Evolutionary conservation across 306 rosid species (phyloP).

Genomic region (Cucurbita argyrosperma): DNA sequence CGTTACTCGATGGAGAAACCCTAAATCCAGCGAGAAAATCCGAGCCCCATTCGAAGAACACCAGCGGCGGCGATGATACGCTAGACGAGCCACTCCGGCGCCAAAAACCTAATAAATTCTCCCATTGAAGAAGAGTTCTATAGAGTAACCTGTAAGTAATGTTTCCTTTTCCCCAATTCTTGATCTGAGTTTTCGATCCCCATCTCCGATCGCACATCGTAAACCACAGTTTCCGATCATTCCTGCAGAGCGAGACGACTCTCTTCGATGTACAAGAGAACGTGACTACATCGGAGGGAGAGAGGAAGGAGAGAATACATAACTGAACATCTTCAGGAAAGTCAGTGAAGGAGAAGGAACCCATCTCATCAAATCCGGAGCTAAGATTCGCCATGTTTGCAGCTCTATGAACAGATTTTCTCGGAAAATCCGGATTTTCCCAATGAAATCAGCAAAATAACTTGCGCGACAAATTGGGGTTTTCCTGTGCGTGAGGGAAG

Average conservation of each 20-base stretch:
- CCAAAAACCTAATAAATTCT: slow-evolving; percentile 81
- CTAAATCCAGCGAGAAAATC: slow-evolving; percentile 49
- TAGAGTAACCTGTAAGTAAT: slow-evolving; percentile 43
- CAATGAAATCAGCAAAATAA: background rate
- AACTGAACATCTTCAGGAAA: slow-evolving; percentile 83
- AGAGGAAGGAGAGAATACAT: slow-evolving; percentile 70
- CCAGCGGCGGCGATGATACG: slow-evolving; percentile 38
- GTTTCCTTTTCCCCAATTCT: slow-evolving; percentile 45
- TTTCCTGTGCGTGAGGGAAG: background rate
- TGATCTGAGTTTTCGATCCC: slow-evolving; percentile 68
- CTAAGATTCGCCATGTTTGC: slow-evolving; percentile 22
- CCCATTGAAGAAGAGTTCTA: slow-evolving; percentile 51
- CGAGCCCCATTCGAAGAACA: slow-evolving; percentile 78
- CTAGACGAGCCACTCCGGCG: slow-evolving; percentile 50
- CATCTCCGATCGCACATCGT: slow-evolving; percentile 67
- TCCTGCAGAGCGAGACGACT: slow-evolving; percentile 34
- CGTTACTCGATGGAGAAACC: slow-evolving; percentile 47
- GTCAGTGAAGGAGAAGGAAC: slow-evolving; percentile 36
- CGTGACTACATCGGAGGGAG: slow-evolving; percentile 41
- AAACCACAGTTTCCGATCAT: slow-evolving; percentile 67
- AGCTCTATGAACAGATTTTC: background rate
- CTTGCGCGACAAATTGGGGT: background rate
- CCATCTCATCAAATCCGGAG: slow-evolving; percentile 5
- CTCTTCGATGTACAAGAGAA: slow-evolving; percentile 77
- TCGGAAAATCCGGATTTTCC: background rate